phyloP scores from a whole-genome alignment of 2,329 filamentous ascomycete genomes.

The Colletotrichum sansevieriae region DNA sequence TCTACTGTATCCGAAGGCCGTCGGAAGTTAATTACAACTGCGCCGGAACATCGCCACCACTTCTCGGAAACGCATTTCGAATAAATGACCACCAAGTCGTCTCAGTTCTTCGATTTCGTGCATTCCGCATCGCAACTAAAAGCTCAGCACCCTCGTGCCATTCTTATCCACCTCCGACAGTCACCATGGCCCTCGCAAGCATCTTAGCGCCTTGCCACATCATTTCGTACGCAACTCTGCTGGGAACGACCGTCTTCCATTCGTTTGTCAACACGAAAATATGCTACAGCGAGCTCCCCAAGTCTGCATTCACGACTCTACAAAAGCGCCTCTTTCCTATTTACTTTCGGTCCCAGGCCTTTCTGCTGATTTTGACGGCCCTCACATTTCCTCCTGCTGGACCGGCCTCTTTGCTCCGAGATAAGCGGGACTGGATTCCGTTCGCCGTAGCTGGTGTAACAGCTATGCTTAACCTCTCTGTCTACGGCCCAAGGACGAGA shows the following conservation, averaged over 20 bases:
- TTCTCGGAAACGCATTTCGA: neutral
- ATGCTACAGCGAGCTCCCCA: slow-evolving; percentile 50
- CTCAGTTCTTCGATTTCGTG: too few relatives aligned
- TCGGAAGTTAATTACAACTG: neutral
- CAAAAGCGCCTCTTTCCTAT: slow-evolving; percentile 57
- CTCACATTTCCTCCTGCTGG: slow-evolving; percentile 52
- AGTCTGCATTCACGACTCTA: slow-evolving; percentile 52
- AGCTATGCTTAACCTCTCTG: slow-evolving; percentile 49
- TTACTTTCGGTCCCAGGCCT: slow-evolving; percentile 54
- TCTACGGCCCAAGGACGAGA: slow-evolving; percentile 55
- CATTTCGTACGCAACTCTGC: slow-evolving; percentile 54
- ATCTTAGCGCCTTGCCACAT: slow-evolving; percentile 52
- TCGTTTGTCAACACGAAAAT: slow-evolving; percentile 55
- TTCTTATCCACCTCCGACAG: too few relatives aligned
- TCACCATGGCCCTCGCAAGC: neutral
- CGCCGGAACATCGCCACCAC: neutral
- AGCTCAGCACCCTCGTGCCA: too few relatives aligned
- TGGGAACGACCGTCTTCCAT: slow-evolving; percentile 57
- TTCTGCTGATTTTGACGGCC: slow-evolving; percentile 51
- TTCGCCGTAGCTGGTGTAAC: slow-evolving; percentile 50
- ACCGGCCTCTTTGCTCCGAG: slow-evolving; percentile 46
- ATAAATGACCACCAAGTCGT: too few relatives aligned
- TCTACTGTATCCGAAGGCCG: neutral
- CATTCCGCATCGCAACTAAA: too few relatives aligned
- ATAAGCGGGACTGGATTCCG: slow-evolving; percentile 51